Base-by-base conservation (phyloP, 257 asterid genomes). In the Nicotiana tomentosiformis region DNA sequence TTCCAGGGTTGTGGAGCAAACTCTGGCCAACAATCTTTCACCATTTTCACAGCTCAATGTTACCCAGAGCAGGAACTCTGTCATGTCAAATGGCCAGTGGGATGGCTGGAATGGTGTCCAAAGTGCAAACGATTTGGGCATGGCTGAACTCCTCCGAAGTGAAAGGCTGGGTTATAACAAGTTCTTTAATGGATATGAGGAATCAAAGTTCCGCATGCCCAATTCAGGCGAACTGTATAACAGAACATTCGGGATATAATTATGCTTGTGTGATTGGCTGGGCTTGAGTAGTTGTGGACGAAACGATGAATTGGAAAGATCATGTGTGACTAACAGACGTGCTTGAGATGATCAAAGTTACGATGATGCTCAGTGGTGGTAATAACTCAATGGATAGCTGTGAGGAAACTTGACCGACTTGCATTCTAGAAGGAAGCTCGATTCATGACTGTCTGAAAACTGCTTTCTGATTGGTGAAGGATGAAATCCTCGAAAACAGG, bases 11-110 rank as follows among this genome's bases (percentile, higher is more conserved):
- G 81, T 90, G 86, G 98, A 92, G 72, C 99, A 96, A 87, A 84
- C 89, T 10, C 43, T 87, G 67, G 66, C 90, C 84, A 92, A 88
- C 87, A 92, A 90, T 84, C 86, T 77, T 57, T 86, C 98, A 82
- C 87, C 93, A 69, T 94, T 84, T 80, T 76, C 98, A 51, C 97
- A 91, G 84, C 85, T 90, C 84, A 86, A 77, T 87, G 69, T 83
- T 60, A 89, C 94, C 23, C 97, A 90, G 86, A 84, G 93, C 66
- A 91, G 97, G 84, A 92, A 86, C 65, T 89, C 93, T 82, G 67
- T 90, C 72, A 57, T 90, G 82, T 85, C 98, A 77, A 92, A 92
- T 87, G 96, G 98, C 80, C 99, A 90, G 67, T 93, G 97, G 98
- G 93, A 94, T 77, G 88, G 94, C 76, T 91, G 97, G 98, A 92